A percentile compares a stretch with the other conserved stretches of the same genome.
These are phyloP conservation scores for Penicillium taxi DNA, from an alignment of 495 filamentous ascomycete species.

Conservation along the genomic window DNA sequence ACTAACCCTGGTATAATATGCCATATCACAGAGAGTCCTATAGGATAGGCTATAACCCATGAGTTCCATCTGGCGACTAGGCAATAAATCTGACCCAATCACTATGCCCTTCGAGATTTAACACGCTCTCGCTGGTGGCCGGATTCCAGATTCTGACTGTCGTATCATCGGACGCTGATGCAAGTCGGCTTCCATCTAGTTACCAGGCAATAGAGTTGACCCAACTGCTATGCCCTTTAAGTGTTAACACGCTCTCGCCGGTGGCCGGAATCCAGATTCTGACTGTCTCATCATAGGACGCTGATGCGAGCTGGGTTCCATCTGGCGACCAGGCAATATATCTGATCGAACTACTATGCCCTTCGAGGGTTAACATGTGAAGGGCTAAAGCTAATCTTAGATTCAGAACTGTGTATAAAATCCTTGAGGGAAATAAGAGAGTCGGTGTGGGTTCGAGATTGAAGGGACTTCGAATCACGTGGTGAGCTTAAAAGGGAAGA, in stretches of 20 bases:
- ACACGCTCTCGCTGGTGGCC: not conserved
- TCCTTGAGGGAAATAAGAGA: too few relatives aligned
- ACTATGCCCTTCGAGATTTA: conserved; percentile 8
- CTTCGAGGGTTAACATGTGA: too few relatives aligned
- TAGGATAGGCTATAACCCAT: too few relatives aligned
- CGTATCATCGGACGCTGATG: not conserved
- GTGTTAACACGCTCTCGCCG: not conserved
- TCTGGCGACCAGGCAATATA: not conserved
- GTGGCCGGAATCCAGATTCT: conserved; percentile 2
- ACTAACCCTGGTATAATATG: too few relatives aligned
- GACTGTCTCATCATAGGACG: not conserved
- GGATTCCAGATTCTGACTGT: conserved; percentile 4
- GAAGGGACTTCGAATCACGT: too few relatives aligned
- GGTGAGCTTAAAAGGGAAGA: too few relatives aligned
- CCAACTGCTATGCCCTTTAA: conserved; percentile 2
- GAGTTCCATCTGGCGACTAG: conserved; percentile 6
- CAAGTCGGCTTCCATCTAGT: conserved; percentile 1
- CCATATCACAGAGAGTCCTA: too few relatives aligned
- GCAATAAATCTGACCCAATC: conserved; percentile 1
- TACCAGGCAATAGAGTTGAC: conserved; percentile 2
- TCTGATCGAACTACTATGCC: too few relatives aligned
- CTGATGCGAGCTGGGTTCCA: not conserved
- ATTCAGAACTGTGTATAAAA: too few relatives aligned
- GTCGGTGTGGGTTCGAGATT: too few relatives aligned
- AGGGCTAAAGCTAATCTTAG: too few relatives aligned